phyloP scores from a whole-genome alignment of 1,139 yeast genomes.

The Lodderomyces jiufengensis region DNA sequence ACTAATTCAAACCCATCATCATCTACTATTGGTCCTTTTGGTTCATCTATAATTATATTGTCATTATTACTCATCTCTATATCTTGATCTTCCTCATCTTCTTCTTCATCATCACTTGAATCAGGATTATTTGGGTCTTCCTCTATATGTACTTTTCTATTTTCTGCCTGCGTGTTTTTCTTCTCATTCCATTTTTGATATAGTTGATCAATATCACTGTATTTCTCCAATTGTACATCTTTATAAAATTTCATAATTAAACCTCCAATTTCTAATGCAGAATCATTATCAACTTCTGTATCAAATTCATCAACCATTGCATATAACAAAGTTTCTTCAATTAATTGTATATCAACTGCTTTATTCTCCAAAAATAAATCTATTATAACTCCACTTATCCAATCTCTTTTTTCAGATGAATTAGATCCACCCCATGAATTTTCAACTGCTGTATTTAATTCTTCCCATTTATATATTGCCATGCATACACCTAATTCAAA shows the following conservation, averaged over 20 bases:
- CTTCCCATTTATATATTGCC: constrained; percentile 88
- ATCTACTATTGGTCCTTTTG: constrained; percentile 66
- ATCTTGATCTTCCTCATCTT: constrained; percentile 16
- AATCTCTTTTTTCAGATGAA: constrained; percentile 86
- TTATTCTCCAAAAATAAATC: constrained; percentile 64
- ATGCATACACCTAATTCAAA: constrained; percentile 94
- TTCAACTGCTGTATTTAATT: constrained; percentile 87
- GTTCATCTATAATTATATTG: constrained; percentile 27
- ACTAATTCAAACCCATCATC: constrained; percentile 94
- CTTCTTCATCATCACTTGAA: constrained; percentile 45
- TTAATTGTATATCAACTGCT: constrained; percentile 67
- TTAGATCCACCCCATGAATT: constrained; percentile 96
- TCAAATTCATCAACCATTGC: constrained; percentile 97
- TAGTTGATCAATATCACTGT: constrained; percentile 51
- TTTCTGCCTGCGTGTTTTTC: constrained; percentile 33
- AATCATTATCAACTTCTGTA: constrained; percentile 81
- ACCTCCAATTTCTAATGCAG: constrained; percentile 73
- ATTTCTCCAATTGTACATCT: constrained; percentile 55
- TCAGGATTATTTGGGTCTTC: constrained; percentile 62
- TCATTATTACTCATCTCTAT: constrained; percentile 17
- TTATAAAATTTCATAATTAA: constrained; percentile 63
- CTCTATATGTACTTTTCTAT: constrained; percentile 35
- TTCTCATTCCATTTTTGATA: constrained; percentile 58
- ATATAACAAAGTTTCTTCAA: constrained; percentile 81
- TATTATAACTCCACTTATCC: constrained; percentile 82